These are phyloP conservation scores for Sicyos edulis DNA, from an alignment of 306 rosid genomes.

Conservation along the genomic window DNA sequence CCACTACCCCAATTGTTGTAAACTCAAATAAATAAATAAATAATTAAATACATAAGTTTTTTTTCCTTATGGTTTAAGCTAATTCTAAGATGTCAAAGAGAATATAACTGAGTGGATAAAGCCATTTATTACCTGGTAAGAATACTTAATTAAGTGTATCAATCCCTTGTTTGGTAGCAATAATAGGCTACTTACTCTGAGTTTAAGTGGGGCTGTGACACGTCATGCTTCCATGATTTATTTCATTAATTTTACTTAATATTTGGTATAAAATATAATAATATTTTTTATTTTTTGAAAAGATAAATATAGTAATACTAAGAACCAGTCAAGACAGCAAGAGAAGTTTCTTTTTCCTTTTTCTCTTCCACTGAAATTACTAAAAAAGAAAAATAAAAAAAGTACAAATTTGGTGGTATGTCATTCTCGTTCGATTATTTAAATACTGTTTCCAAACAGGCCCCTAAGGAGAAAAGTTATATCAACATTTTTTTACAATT, in stretches of 20 bases:
- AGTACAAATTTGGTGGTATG: constrained; percentile 12
- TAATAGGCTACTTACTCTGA: neutral
- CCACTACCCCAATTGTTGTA: too few species aligned
- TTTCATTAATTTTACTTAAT: neutral
- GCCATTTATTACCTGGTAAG: neutral
- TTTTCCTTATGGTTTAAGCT: neutral
- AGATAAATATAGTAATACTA: neutral
- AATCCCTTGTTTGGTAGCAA: neutral
- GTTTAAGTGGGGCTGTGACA: constrained; percentile 5
- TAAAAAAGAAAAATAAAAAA: neutral
- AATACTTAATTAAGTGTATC: neutral
- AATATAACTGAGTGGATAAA: neutral
- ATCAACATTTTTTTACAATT: neutral
- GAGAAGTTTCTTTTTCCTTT: neutral
- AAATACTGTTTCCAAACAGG: neutral
- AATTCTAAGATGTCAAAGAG: neutral
- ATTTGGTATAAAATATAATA: neutral
- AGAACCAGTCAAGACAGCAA: neutral
- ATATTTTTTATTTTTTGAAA: too few species aligned
- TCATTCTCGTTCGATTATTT: neutral
- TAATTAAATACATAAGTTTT: too few species aligned
- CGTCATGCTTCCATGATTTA: constrained; percentile 4
- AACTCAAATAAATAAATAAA: too few species aligned
- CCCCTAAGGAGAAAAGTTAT: neutral
- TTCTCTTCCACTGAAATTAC: neutral